phyloP scores from a whole-genome alignment of 805 yeast species.

The Candida quercuum region DNA sequence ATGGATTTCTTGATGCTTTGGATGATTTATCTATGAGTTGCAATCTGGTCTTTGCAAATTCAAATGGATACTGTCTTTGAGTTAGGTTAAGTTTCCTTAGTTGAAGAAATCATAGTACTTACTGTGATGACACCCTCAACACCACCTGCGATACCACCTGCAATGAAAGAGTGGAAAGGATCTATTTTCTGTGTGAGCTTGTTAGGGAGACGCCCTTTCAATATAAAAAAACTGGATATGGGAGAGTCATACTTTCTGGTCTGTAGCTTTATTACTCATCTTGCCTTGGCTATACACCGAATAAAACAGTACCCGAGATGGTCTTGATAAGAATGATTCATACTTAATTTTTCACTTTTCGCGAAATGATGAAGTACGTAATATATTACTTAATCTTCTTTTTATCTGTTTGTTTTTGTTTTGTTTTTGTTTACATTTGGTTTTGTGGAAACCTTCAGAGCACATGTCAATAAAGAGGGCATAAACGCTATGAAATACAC shows the following conservation, averaged over 20 bases:
- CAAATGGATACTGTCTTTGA: constrained; percentile 67
- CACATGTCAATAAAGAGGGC: too few species aligned
- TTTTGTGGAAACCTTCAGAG: too few species aligned
- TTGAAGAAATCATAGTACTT: constrained; percentile 7
- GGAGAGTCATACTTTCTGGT: neutral
- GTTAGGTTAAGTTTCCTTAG: constrained; percentile 2
- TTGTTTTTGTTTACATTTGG: neutral
- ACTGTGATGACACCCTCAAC: constrained; percentile 81
- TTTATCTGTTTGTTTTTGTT: too few species aligned
- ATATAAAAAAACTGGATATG: too few species aligned
- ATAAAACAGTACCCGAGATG: too few species aligned
- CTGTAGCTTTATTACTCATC: constrained; percentile 1
- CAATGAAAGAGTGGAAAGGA: constrained; percentile 78
- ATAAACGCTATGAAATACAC: constrained; percentile 12
- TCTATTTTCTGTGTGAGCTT: constrained; percentile 37
- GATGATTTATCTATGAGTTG: constrained; percentile 70
- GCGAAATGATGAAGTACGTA: too few species aligned
- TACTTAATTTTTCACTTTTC: too few species aligned
- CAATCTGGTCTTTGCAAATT: constrained; percentile 90
- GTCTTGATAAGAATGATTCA: too few species aligned
- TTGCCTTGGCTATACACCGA: too few species aligned
- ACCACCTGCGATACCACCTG: constrained; percentile 97
- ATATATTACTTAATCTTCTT: too few species aligned
- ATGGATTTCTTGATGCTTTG: constrained; percentile 73
- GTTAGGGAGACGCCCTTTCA: too few species aligned